Evolutionary conservation across 108 stramenopile species (phyloP), one percentile per base, ranked within the genome.

Genomic region (Cyclotella baltica): DNA sequence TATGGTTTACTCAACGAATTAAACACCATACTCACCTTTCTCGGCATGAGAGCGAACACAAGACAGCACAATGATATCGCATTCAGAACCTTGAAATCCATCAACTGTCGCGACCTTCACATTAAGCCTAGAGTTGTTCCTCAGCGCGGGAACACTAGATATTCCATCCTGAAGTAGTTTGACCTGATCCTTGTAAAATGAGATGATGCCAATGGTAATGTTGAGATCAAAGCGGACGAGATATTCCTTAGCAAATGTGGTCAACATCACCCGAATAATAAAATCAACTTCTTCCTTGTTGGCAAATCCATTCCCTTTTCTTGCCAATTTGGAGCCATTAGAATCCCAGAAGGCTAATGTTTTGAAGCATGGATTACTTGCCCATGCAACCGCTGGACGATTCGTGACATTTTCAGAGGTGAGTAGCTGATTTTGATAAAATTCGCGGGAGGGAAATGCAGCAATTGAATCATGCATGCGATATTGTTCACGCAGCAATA

Each of bases 401-500:
- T 77, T 77, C 62, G 61, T 81, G 61, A 76, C 57, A 70, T 28
- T 64, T 15, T 64, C 37, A 13, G 65, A 50, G 0, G 85, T 86
- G 16, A 83, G 76, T 22, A 86, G 83, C 23, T 84, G 75, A 1
- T 72, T 70, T 11, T 75, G 37, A 62, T 92, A 92, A 43, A 92
- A 92, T 37, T 83, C 63, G 9, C 70, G 28, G 0, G 88, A 89
- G 6, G 92, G 92, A 52, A 90, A 92, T 4, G 68, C 51, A 22
- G 84, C 72, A 47, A 92, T 92, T 13, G 62, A 61, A 46, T 87
- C 85, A 56, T 89, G 89, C 89, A 89, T 89, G 16, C 94, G 74
- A 77, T 95, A 93, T 71, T 97, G 96, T 25, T 90, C 88, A 70
- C 94, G 88, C 23, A 97, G 83, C 43, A 97, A 38, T 19, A 84